These are phyloP conservation scores for Aspergillus quadrilineatus DNA, from an alignment of 2,329 filamentous ascomycete genomes.

Conservation along the genomic window DNA sequence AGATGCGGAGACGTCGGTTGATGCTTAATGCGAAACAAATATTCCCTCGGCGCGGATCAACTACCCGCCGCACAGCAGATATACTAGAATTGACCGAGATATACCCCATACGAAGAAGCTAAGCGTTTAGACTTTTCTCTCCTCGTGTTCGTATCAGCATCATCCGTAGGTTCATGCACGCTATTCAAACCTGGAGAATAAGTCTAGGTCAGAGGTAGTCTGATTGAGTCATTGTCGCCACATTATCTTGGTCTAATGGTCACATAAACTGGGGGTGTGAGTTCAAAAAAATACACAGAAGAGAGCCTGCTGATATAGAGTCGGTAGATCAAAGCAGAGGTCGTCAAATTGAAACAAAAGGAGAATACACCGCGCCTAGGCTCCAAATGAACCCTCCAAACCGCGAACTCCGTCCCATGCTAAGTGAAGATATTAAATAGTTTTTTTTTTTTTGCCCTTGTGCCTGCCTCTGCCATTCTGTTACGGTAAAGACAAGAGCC, in stretches of 20 bases:
- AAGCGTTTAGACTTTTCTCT: not conserved
- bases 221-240: not conserved
- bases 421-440: conserved; percentile 1
- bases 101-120: too few species aligned
- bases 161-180: not conserved
- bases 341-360: not conserved
- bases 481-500: not conserved
- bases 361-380: not conserved
- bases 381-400: not conserved
- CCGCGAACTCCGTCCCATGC: conserved; percentile 4
- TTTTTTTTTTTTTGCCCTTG: not conserved
- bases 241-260: not conserved
- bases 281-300: not conserved
- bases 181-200: not conserved
- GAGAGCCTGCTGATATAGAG: not conserved
- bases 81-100: not conserved
- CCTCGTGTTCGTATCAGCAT: not conserved
- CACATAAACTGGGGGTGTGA: not conserved
- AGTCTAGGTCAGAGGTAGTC: not conserved
- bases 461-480: not conserved
- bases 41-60: conserved; percentile 12
- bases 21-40: conserved; percentile 9
- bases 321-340: not conserved
- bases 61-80: not conserved
- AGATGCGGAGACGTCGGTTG: not conserved